A percentile compares a stretch with the other conserved stretches of the same genome.
Evolutionary conservation across 352 stramenopile genomes (phyloP).

Genomic region (Thraustochytrium striatum): DNA sequence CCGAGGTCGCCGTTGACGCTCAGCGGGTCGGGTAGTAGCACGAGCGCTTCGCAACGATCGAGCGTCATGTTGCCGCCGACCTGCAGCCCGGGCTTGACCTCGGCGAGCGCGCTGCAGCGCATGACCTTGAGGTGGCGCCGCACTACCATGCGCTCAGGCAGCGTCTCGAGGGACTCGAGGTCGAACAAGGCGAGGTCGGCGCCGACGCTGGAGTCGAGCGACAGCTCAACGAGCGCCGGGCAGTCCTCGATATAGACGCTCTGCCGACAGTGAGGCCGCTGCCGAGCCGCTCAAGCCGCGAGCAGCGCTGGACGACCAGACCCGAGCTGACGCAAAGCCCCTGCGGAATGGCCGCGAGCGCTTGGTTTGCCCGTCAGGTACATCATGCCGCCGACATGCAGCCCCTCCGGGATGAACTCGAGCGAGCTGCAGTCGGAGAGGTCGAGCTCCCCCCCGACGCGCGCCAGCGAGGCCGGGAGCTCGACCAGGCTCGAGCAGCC

Average conservation of each 20-base stretch:
- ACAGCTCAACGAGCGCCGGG: too few species aligned
- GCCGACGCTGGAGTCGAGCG: neutral
- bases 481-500: too few species aligned
- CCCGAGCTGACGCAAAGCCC: neutral
- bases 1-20: neutral
- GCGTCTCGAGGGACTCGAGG: neutral
- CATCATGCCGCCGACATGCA: neutral
- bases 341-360: neutral
- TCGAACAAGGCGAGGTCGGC: too few species aligned
- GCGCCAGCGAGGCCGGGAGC: too few species aligned
- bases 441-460: too few species aligned
- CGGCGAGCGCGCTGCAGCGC: too few species aligned
- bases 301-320: neutral
- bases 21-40: too few species aligned
- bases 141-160: conserved; percentile 10
- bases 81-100: too few species aligned
- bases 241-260: neutral
- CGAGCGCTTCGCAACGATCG: neutral
- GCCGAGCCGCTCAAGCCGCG: neutral
- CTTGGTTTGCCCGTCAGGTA: neutral
- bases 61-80: too few species aligned
- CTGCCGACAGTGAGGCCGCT: neutral
- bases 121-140: neutral
- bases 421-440: neutral
- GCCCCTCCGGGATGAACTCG: neutral